Percentiles rank a stretch among this genome's conserved stretches.
These are phyloP conservation scores for Ustilago nuda DNA, from an alignment of 1,284 basidiomycete genomes.

Conservation along the genomic window DNA sequence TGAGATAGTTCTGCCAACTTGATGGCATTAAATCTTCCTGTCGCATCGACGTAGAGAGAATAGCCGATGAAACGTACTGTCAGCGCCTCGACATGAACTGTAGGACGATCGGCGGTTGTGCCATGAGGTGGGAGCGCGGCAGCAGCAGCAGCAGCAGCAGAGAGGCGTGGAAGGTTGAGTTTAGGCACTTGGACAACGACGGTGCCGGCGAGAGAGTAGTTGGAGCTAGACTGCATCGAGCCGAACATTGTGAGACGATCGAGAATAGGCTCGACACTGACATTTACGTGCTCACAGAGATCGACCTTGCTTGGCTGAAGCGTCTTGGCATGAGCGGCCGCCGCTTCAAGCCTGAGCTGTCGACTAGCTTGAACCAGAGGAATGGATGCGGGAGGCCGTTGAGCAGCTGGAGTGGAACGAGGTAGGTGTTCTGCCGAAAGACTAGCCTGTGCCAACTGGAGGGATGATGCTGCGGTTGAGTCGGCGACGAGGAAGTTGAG, in stretches of 20 bases:
- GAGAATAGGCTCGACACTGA: conserved; percentile 52
- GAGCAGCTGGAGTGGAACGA: conserved; percentile 1
- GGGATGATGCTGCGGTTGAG: neutral
- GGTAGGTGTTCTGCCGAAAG: conserved; percentile 36
- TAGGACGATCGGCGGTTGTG: conserved; percentile 16
- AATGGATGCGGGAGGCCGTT: conserved; percentile 24
- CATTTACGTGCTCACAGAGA: conserved; percentile 20
- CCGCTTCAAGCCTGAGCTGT: conserved; percentile 18
- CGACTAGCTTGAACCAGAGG: conserved; percentile 41
- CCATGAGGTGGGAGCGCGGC: conserved; percentile 26
- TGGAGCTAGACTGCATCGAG: conserved; percentile 65
- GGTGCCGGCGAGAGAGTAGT: conserved; percentile 66
- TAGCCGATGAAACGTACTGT: conserved; percentile 59
- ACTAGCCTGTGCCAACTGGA: conserved; percentile 21
- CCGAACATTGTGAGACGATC: conserved; percentile 67
- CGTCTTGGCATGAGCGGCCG: conserved; percentile 11
- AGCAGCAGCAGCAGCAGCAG: conserved; percentile 28
- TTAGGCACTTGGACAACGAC: conserved; percentile 51
- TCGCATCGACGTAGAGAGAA: conserved; percentile 64
- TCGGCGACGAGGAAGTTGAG: conserved; percentile 45
- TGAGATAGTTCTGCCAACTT: conserved; percentile 55
- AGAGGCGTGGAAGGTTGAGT: conserved; percentile 29
- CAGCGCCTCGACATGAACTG: conserved; percentile 52
- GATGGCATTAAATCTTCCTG: conserved; percentile 62
- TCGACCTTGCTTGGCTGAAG: conserved; percentile 26